Evolutionary conservation across 169 alveolate genomes (phyloP).

Genomic region (Theileria sp.): DNA sequence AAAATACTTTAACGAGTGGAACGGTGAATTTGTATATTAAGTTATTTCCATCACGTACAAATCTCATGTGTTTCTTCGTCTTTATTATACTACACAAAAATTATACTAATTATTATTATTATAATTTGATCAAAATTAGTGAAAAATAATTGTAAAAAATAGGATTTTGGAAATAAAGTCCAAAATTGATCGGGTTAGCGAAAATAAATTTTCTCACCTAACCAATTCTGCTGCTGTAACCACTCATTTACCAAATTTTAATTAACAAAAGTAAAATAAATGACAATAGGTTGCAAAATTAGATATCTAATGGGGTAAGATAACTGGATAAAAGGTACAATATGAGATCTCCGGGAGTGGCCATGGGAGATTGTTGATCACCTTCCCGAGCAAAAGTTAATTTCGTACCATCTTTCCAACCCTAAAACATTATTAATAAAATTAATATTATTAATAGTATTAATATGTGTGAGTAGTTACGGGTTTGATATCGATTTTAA

Average conservation of each 20-base stretch:
- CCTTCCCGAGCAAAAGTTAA: conserved; percentile 84
- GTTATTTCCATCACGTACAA: conserved; percentile 77
- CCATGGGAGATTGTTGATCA: conserved; percentile 79
- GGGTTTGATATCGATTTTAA: conserved; percentile 81
- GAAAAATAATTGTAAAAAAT: not conserved
- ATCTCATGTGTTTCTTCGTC: conserved; percentile 77
- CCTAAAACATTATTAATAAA: conserved; percentile 25
- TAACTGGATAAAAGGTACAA: conserved; percentile 27
- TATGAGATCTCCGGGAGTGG: conserved; percentile 82
- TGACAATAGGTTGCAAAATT: too few species aligned
- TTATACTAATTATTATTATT: too few species aligned
- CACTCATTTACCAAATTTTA: too few species aligned
- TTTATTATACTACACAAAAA: conserved; percentile 62
- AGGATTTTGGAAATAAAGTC: not conserved
- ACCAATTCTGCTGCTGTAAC: too few species aligned
- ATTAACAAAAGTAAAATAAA: too few species aligned
- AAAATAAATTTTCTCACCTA: not conserved
- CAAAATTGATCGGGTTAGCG: not conserved
- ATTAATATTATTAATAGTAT: too few species aligned
- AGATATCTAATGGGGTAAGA: not conserved
- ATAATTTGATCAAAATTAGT: too few species aligned
- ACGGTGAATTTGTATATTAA: conserved; percentile 81
- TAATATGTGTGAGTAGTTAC: conserved; percentile 31
- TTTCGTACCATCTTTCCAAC: conserved; percentile 86
- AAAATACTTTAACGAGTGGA: conserved; percentile 71